Evolutionary conservation across 2,329 filamentous ascomycete genomes (phyloP).

Genomic region (Venturia nashicola): DNA sequence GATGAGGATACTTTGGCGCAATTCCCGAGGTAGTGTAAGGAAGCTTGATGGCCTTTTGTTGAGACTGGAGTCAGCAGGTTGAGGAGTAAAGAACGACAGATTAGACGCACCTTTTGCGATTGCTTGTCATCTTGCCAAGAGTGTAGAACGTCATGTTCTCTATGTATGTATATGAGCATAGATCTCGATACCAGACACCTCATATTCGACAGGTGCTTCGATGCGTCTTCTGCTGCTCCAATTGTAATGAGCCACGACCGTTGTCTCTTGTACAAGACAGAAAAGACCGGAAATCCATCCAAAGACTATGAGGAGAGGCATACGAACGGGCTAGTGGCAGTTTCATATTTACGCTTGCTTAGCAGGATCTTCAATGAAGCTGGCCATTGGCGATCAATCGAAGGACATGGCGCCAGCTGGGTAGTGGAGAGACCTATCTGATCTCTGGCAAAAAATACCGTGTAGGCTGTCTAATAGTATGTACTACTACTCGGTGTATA

Average conservation of each 20-base stretch:
- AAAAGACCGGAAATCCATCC: too few species aligned
- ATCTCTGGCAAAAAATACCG: too few species aligned
- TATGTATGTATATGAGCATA: too few species aligned
- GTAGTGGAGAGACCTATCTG: neutral
- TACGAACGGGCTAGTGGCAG: neutral
- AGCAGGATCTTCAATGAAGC: neutral
- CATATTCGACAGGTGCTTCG: too few species aligned
- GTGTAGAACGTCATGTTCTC: too few species aligned
- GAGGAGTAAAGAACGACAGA: neutral
- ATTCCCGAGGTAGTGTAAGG: neutral
- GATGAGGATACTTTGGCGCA: neutral
- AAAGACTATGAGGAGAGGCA: neutral
- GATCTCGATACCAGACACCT: too few species aligned
- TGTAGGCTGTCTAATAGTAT: slow-evolving; percentile 5
- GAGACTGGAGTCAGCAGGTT: neutral
- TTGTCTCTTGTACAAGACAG: too few species aligned
- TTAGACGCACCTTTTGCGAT: neutral
- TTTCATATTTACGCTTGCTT: neutral
- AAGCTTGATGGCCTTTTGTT: neutral
- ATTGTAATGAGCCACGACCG: too few species aligned
- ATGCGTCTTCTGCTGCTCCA: too few species aligned
- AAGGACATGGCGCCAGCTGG: neutral
- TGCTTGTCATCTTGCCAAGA: neutral
- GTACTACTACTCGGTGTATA: slow-evolving; percentile 14
- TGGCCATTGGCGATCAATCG: neutral